Conservation (phyloP, 2,329 filamentous ascomycete genomes). For the Fusarium poae region DNA sequence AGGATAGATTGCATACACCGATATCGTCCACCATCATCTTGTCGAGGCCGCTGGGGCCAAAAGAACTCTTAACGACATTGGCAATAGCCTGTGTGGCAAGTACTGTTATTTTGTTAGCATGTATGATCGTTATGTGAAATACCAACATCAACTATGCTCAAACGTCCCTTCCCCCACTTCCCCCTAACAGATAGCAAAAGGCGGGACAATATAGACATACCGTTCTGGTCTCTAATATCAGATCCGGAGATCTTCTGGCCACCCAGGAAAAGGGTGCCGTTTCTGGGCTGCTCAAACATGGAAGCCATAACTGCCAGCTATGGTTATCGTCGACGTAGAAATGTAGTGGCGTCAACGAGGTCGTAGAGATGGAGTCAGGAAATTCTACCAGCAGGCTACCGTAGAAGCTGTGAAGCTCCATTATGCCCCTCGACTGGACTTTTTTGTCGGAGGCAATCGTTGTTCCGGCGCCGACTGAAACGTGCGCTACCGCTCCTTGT, state of each 20-base stretch:
- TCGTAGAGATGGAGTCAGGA: constrained; percentile 49
- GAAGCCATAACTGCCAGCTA: constrained; percentile 77
- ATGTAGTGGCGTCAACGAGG: constrained; percentile 47
- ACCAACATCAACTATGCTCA: constrained; percentile 38
- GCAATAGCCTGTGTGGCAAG: constrained; percentile 96
- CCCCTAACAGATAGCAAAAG: constrained; percentile 44
- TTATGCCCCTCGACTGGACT: constrained; percentile 45
- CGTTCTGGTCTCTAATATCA: constrained; percentile 97
- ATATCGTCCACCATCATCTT: constrained; percentile 99
- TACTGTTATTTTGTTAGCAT: constrained; percentile 65
- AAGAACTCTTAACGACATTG: constrained; percentile 99
- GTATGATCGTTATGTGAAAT: constrained; percentile 15
- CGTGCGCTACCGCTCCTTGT: constrained; percentile 8
- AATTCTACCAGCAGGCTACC: constrained; percentile 50
- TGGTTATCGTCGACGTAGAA: constrained; percentile 42
- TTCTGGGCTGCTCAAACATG: constrained; percentile 95
- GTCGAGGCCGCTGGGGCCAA: constrained; percentile 95
- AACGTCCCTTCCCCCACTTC: constrained; percentile 41
- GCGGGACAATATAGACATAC: constrained; percentile 60
- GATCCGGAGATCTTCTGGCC: constrained; percentile 97
- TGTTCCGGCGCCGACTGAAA: constrained; percentile 47
- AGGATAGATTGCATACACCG: constrained; percentile 71
- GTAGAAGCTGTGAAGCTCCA: constrained; percentile 51
- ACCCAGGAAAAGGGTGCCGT: constrained; percentile 96
- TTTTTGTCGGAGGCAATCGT: constrained; percentile 48